Percentiles rank a stretch among this genome's conserved stretches.
Conservation (phyloP, 2,329 filamentous ascomycete genomes). For the Penicillium corylophilum region DNA sequence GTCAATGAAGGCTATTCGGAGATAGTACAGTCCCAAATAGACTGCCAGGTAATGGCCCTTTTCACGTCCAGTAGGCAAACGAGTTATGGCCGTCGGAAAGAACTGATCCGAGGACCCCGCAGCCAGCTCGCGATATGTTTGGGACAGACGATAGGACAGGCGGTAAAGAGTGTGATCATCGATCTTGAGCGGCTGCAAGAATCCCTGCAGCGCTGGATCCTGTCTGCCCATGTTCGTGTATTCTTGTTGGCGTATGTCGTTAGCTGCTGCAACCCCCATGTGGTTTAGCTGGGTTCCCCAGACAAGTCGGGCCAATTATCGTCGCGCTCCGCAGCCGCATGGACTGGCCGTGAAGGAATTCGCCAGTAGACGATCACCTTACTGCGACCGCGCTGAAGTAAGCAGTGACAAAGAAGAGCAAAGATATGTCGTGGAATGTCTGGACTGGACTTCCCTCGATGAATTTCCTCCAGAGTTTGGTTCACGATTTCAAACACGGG, state of each 20-base stretch:
- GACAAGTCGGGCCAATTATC: neutral
- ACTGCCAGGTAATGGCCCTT: constrained; percentile 55
- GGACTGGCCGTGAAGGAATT: too few species aligned
- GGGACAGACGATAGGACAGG: constrained; percentile 38
- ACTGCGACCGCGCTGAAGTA: too few species aligned
- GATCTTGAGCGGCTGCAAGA: constrained; percentile 32
- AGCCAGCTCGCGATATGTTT: constrained; percentile 38
- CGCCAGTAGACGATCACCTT: too few species aligned
- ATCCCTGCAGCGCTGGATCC: constrained; percentile 22
- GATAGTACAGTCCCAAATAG: constrained; percentile 53
- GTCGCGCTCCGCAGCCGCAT: neutral
- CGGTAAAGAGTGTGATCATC: constrained; percentile 32
- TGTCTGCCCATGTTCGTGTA: constrained; percentile 9
- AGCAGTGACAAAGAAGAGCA: too few species aligned
- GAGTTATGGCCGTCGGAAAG: constrained; percentile 43
- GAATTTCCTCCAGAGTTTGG: too few species aligned
- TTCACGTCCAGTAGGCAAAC: constrained; percentile 49
- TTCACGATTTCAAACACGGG: too few species aligned
- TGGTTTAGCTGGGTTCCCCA: neutral
- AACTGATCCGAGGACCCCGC: constrained; percentile 42
- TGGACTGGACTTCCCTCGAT: too few species aligned
- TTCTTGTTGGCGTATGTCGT: neutral
- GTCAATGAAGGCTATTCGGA: constrained; percentile 54
- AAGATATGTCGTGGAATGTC: too few species aligned
- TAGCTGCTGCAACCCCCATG: neutral